Evolutionary conservation across 2,329 filamentous ascomycete genomes (phyloP), one percentile per base, ranked within the genome.

Genomic region (Cladosporium halotolerans): DNA sequence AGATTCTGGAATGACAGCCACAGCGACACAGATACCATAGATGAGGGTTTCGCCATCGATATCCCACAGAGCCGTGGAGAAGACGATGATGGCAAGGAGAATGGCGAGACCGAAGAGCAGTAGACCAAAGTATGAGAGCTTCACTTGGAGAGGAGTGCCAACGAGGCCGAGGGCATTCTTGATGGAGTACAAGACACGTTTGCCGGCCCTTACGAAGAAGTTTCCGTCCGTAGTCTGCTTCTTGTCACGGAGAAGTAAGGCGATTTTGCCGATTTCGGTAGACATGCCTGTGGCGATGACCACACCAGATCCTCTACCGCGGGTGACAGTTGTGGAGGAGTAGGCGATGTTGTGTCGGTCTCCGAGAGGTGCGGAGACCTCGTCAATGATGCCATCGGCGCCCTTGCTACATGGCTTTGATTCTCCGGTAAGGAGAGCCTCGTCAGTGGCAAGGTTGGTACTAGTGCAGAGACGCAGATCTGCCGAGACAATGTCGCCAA

Each of bases 121-220:
- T 41, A 93, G 82, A 16, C 89, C 89, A 63, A 96, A 85, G 70
- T 90, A 91, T 73, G 86, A 89, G 49, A 95, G 77, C 64, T 88
- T 91, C 60, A 86, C 84, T 72, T 93, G 88, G 40, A 95, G 75
- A 0, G 89, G 89, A 1, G 89, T 95, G 45, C 89, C 89, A 52
- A 58, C 79, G 33, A 73, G 59, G 50, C 72, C 72, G 16, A 74
- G 66, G 34, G 57, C 60, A 42, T 57, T 61, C 47, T 62, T 65
- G 55, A 63, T 82, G 51, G 85, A 76, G 48, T 83, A 82, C 11
- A 86, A 72, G 59, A 86, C 42, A 34, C 54, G 57, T 44, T 57
- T 58, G 14, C 33, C 47, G 14, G 45, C 45, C 9, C 62, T 58
- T 5, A 45, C 40, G 34, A 55, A 54, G 50, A 53, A 58, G 49